Evolutionary conservation across 73 alveolate genomes (phyloP).

Genomic region (Symbiodinium natans): DNA sequence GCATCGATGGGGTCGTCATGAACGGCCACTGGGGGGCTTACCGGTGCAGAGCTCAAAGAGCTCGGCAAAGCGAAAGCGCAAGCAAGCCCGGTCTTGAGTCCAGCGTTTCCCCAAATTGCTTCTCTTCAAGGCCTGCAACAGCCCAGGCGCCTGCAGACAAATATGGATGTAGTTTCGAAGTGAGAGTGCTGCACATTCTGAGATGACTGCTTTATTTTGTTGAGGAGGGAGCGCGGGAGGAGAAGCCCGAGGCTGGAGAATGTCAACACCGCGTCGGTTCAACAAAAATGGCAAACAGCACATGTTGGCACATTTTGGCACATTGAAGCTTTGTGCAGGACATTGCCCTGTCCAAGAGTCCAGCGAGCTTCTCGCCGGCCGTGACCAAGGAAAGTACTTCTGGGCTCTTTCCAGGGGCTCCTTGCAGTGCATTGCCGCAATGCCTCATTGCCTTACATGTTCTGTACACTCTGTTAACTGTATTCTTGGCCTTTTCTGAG

Average conservation of each 20-base stretch:
- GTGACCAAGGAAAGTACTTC: slow-evolving; percentile 42
- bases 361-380: slow-evolving; percentile 42
- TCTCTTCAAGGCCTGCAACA: neutral
- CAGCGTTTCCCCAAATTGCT: too few relatives aligned
- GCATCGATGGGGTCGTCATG: slow-evolving; percentile 93
- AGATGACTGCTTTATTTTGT: neutral
- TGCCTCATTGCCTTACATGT: neutral
- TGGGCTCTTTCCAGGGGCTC: neutral
- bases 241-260: neutral
- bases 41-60: neutral
- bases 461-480: neutral
- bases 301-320: too few relatives aligned
- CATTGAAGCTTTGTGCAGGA: neutral
- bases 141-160: neutral
- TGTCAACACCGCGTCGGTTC: neutral
- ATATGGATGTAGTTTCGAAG: too few relatives aligned
- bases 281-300: too few relatives aligned
- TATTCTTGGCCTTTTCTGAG: neutral
- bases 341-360: slow-evolving; percentile 81
- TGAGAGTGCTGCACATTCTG: too few relatives aligned
- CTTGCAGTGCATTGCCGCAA: neutral
- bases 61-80: too few relatives aligned
- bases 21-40: slow-evolving; percentile 88
- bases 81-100: too few relatives aligned
- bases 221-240: slow-evolving; percentile 12